phyloP scores from a whole-genome alignment of 2,329 filamentous ascomycete species.

The Exophiala phaeomuriformis region DNA sequence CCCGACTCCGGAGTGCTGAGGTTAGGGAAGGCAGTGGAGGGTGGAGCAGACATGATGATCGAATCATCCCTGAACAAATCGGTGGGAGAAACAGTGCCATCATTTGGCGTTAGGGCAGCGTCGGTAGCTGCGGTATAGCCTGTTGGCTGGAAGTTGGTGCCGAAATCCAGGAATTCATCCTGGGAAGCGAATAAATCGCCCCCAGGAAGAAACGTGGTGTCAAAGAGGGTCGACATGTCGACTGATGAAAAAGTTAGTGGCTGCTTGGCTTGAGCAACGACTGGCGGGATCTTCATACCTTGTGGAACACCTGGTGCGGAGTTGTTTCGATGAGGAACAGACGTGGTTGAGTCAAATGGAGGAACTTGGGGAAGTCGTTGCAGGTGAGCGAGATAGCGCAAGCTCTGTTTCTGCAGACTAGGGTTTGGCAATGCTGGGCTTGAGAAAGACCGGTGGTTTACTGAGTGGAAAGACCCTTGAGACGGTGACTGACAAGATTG shows the following conservation, averaged over 20 bases:
- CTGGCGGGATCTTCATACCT: constrained; percentile 30
- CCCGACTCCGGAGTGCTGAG: constrained; percentile 57
- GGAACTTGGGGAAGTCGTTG: constrained; percentile 30
- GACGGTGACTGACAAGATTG: constrained; percentile 23
- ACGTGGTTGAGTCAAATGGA: constrained; percentile 27
- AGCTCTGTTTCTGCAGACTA: constrained; percentile 21
- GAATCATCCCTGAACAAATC: constrained; percentile 60
- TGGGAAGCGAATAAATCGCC: constrained; percentile 21
- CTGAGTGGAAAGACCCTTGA: constrained; percentile 19
- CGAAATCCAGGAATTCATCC: constrained; percentile 21
- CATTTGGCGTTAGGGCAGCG: constrained; percentile 11
- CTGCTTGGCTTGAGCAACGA: constrained; percentile 38
- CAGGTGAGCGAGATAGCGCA: constrained; percentile 25
- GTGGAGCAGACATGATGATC: constrained; percentile 55
- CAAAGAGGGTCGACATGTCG: constrained; percentile 22
- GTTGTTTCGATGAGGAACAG: constrained; percentile 21
- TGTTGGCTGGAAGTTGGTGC: constrained; percentile 14
- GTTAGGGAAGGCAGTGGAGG: constrained; percentile 68
- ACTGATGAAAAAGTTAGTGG: constrained; percentile 18
- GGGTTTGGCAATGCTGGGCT: constrained; percentile 25
- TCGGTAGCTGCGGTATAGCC: constrained; percentile 10
- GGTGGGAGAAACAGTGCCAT: constrained; percentile 67
- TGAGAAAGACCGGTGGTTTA: constrained; percentile 23
- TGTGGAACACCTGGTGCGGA: constrained; percentile 21
- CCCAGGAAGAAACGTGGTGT: constrained; percentile 24